Percentiles rank a stretch among this genome's conserved stretches.
These are phyloP conservation scores for Fusarium lyarnte DNA, from an alignment of 2,329 filamentous ascomycete genomes.

Conservation along the genomic window DNA sequence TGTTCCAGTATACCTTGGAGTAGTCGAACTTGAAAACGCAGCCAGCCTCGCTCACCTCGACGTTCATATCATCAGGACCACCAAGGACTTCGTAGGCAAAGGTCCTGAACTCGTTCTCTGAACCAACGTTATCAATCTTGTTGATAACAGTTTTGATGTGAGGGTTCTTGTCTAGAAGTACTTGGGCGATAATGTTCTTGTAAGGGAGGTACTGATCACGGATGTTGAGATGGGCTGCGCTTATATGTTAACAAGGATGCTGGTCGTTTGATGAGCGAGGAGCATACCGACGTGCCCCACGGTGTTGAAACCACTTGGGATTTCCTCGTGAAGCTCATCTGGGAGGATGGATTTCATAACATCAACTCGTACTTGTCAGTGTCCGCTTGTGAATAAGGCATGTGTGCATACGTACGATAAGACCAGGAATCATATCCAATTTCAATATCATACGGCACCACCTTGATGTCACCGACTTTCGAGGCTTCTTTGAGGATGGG, in stretches of 20 bases:
- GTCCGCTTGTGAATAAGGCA: not conserved
- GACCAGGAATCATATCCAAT: constrained; percentile 89
- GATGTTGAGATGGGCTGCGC: constrained; percentile 86
- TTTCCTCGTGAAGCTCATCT: constrained; percentile 79
- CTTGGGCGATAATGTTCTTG: constrained; percentile 84
- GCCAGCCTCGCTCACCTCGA: constrained; percentile 81
- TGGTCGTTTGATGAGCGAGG: not conserved
- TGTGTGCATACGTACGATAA: constrained; percentile 66
- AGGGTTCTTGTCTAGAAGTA: constrained; percentile 90
- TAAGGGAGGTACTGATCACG: constrained; percentile 84
- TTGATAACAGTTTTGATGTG: constrained; percentile 90
- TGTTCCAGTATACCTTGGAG: constrained; percentile 98
- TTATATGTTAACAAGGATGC: constrained; percentile 11
- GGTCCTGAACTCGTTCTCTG: constrained; percentile 86
- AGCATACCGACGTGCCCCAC: constrained; percentile 84
- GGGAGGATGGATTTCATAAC: constrained; percentile 85
- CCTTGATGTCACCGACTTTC: constrained; percentile 70
- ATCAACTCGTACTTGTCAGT: constrained; percentile 66
- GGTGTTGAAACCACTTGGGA: constrained; percentile 86
- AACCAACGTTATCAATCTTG: constrained; percentile 89
- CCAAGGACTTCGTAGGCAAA: constrained; percentile 92
- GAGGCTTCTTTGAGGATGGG: constrained; percentile 74
- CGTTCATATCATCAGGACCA: constrained; percentile 83
- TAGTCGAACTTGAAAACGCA: constrained; percentile 96
- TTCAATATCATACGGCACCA: constrained; percentile 79